A percentile compares a stretch with the other conserved stretches of the same genome.
phyloP scores from a whole-genome alignment of 2,329 filamentous ascomycete species.

The Epichloe glyceriae region DNA sequence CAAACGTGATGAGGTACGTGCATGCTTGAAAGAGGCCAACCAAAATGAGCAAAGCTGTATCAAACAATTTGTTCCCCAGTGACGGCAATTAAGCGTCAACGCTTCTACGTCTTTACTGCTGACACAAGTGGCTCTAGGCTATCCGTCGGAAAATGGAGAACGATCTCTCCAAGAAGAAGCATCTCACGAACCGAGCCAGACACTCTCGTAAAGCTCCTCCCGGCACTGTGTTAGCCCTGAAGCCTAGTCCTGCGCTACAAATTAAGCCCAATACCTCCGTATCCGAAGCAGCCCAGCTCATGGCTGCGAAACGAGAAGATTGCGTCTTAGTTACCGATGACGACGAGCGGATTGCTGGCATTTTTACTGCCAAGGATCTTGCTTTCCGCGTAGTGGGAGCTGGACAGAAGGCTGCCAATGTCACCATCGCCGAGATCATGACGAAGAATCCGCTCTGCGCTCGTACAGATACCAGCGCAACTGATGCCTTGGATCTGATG shows the following conservation, averaged over 20 bases:
- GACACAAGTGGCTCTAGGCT: conserved; percentile 43
- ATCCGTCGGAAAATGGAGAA: conserved; percentile 95
- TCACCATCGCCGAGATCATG: conserved; percentile 98
- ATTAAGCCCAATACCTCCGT: conserved; percentile 94
- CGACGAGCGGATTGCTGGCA: conserved; percentile 93
- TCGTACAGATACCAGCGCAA: conserved; percentile 93
- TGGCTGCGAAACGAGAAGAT: conserved; percentile 97
- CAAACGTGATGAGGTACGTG: conserved; percentile 91
- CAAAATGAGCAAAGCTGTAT: background rate
- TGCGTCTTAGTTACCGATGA: conserved; percentile 97
- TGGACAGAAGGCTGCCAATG: conserved; percentile 74
- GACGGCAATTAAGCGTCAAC: background rate
- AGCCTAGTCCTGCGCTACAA: conserved; percentile 89
- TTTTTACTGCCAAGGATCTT: conserved; percentile 97
- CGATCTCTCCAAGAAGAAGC: conserved; percentile 96
- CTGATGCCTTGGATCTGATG: conserved; percentile 94
- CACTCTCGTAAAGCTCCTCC: conserved; percentile 88
- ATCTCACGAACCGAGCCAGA: conserved; percentile 62
- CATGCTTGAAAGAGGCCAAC: background rate
- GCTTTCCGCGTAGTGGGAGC: conserved; percentile 92
- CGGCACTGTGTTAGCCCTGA: conserved; percentile 87
- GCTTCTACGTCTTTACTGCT: background rate
- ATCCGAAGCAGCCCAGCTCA: conserved; percentile 90
- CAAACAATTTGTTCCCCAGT: background rate
- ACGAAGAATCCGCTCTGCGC: conserved; percentile 98